Base-by-base conservation (phyloP, 805 yeast species). In the Teunomyces kruisii region DNA sequence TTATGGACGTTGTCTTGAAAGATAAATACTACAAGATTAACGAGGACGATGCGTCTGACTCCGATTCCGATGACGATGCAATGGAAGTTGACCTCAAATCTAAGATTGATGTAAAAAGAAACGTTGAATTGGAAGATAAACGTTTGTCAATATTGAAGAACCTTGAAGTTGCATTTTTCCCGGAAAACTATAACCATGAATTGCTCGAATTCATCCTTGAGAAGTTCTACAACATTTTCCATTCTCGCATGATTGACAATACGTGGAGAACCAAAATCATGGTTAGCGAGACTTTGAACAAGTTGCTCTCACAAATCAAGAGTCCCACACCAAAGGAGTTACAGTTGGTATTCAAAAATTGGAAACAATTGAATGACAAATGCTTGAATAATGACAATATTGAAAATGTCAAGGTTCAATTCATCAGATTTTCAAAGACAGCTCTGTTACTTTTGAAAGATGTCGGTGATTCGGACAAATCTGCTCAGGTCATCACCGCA, bases 251-350 rank as follows among this genome's bases (percentile, higher is more conserved):
- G 16, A 59, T 64, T 60, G 58, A 56, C 52, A 66, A 68, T 41
- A 77, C 88, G 1, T 86, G 92, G 92, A 74, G 85, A 52, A 72
- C 84, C 1, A 80, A 81, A 51, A 47, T 74, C 1, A 70, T 73
- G 1, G 64, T 67, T 14, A 73, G 69, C 50, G 81, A 78, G 41
- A 65, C 70, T 8, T 60, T 78, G 22, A 56, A 45, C 6, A 43
- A 42, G 13, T 28, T 64, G 1, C 40, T 63, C 6, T 19, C 28
- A 9, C 46, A 43, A 1, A 42, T 22, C 9, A 19, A 31, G 13
- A 9, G 32, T 15, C 22, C 26, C 12, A n/a, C 38, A 19, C 22
- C 38, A 3, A 7, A 26, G 9, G 42, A 36, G 12, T 24, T 26
- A 12, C 12, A 29, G 10, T 19, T 36, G 9, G 9, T 75, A 62